A percentile compares a stretch with the other conserved stretches of the same genome.
phyloP scores from a whole-genome alignment of 2,329 filamentous ascomycete species.

The Colletotrichum falcatum region DNA sequence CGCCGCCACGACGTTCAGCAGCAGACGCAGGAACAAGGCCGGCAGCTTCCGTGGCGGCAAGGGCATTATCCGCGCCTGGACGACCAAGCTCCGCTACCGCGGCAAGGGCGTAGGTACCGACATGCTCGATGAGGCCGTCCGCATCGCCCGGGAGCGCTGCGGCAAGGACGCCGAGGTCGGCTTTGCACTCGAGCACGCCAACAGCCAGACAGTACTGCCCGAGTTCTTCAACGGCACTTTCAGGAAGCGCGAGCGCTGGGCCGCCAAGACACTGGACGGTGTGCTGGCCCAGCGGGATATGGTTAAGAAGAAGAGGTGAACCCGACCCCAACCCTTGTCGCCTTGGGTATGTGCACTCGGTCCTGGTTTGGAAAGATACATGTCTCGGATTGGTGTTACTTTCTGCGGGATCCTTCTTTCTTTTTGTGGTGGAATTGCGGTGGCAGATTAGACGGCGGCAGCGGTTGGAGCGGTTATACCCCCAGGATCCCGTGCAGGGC shows the following conservation, averaged over 20 bases:
- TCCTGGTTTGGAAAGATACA: background rate
- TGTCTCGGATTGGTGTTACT: background rate
- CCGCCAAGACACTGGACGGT: constrained; percentile 63
- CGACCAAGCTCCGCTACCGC: constrained; percentile 76
- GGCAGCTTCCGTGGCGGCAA: constrained; percentile 66
- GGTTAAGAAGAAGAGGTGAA: constrained; percentile 60
- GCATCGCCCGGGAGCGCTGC: constrained; percentile 74
- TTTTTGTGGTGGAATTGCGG: background rate
- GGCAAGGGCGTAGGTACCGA: constrained; percentile 78
- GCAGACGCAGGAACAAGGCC: constrained; percentile 53
- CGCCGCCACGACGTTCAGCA: constrained; percentile 41
- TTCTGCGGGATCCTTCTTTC: background rate
- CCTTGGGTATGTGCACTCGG: background rate
- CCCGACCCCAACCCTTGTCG: background rate
- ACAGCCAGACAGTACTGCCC: constrained; percentile 74
- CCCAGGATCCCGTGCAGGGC: constrained; percentile 1
- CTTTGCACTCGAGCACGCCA: constrained; percentile 83
- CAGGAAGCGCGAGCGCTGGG: constrained; percentile 68
- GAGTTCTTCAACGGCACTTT: constrained; percentile 72
- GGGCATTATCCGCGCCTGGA: constrained; percentile 85
- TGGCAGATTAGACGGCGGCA: too few species aligned
- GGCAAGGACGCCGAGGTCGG: constrained; percentile 75
- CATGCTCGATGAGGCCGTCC: constrained; percentile 79
- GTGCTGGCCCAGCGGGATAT: constrained; percentile 63
- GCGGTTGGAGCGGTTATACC: constrained; percentile 14